phyloP scores from a whole-genome alignment of 257 asterid species.

The Ehretia macrophylla region DNA sequence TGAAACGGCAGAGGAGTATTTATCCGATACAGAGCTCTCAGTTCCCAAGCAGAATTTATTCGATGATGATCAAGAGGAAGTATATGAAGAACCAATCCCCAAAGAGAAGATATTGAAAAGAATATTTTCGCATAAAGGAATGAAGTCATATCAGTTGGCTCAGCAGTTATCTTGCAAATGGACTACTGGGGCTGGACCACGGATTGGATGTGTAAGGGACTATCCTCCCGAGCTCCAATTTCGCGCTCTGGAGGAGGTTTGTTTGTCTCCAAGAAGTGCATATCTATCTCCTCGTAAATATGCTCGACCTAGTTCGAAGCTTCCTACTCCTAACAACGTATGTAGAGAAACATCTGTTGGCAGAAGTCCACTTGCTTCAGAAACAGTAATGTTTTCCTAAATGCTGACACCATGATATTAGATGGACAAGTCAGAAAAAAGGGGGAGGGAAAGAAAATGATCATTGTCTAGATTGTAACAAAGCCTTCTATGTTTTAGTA shows the following conservation, averaged over 20 bases:
- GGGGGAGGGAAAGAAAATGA: neutral
- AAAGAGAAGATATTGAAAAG: conserved; percentile 64
- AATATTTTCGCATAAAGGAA: conserved; percentile 59
- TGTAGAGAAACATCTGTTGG: conserved; percentile 15
- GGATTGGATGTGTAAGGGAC: conserved; percentile 86
- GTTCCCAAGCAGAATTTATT: conserved; percentile 61
- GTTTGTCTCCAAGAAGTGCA: conserved; percentile 61
- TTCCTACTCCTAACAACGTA: conserved; percentile 11
- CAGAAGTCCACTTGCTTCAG: conserved; percentile 31
- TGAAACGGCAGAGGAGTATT: conserved; percentile 68
- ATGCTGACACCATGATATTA: neutral
- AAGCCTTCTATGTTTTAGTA: neutral
- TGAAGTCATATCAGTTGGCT: conserved; percentile 72
- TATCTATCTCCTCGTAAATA: conserved; percentile 33
- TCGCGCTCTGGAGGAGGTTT: conserved; percentile 61
- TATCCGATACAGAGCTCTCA: conserved; percentile 54
- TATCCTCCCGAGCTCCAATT: conserved; percentile 77
- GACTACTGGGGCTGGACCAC: conserved; percentile 95
- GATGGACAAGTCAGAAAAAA: neutral
- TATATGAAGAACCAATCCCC: conserved; percentile 44
- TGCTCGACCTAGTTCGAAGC: conserved; percentile 3
- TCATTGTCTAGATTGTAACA: too few relatives aligned
- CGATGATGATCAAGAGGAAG: conserved; percentile 34
- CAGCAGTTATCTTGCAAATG: conserved; percentile 71
- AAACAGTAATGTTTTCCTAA: neutral